Evolutionary conservation across 2,329 filamentous ascomycete genomes (phyloP).

Genomic region (Clonostachys rhizophaga): DNA sequence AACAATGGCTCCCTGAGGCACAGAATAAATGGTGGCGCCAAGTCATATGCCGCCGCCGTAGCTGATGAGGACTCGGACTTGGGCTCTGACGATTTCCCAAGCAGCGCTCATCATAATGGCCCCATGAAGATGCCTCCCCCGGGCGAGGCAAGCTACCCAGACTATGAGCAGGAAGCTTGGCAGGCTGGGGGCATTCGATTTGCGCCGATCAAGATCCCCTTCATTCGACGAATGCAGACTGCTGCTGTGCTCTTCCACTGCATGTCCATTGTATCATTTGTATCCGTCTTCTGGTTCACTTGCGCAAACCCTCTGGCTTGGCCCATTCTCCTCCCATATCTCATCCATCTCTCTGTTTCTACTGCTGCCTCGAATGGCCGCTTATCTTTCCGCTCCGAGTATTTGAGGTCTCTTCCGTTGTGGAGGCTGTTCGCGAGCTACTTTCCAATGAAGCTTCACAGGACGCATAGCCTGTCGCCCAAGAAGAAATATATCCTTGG

Average conservation of each 20-base stretch:
- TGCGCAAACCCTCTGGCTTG: conserved; percentile 90
- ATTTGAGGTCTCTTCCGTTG: conserved; percentile 66
- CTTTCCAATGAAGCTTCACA: conserved; percentile 85
- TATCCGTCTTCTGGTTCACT: conserved; percentile 83
- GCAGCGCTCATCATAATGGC: too few relatives aligned
- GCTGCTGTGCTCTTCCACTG: conserved; percentile 73
- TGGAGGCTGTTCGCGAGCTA: conserved; percentile 92
- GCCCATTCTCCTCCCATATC: conserved; percentile 72
- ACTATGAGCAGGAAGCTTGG: conserved; percentile 22
- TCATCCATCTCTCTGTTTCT: conserved; percentile 79
- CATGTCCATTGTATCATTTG: conserved; percentile 62
- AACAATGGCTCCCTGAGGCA: too few relatives aligned
- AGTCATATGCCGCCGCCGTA: conserved; percentile 3
- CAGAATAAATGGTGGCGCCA: background rate
- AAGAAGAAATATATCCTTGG: conserved; percentile 94
- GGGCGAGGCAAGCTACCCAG: conserved; percentile 5
- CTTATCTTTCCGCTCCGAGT: conserved; percentile 68
- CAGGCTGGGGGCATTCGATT: conserved; percentile 63
- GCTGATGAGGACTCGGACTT: conserved; percentile 2
- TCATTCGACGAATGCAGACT: conserved; percentile 70
- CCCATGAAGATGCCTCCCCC: too few relatives aligned
- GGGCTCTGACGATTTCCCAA: conserved; percentile 1
- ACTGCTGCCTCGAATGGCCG: conserved; percentile 72
- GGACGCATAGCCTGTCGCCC: conserved; percentile 72
- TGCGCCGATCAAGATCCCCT: conserved; percentile 73